Evolutionary conservation across 495 filamentous ascomycete genomes (phyloP).

Genomic region (Aspergillus cavernicola): DNA sequence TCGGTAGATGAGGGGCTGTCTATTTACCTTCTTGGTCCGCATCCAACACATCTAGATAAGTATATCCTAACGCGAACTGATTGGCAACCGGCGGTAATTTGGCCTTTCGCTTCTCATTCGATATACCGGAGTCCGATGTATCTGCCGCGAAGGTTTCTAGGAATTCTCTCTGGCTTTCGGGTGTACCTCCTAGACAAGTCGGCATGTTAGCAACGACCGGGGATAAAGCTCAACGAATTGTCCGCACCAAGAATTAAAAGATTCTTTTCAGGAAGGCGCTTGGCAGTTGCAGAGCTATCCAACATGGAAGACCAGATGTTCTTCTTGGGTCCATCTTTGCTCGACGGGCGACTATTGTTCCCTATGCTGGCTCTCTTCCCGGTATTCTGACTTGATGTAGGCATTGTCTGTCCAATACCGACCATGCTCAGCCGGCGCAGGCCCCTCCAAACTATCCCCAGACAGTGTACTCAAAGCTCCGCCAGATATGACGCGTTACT

Average conservation of each 20-base stretch:
- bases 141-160: constrained; percentile 74
- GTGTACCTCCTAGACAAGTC: constrained; percentile 64
- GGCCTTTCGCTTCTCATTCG: constrained; percentile 57
- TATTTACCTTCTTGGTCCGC: constrained; percentile 83
- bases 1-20: not conserved
- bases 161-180: constrained; percentile 86
- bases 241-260: constrained; percentile 74
- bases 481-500: constrained; percentile 19
- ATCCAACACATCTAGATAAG: constrained; percentile 92
- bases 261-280: constrained; percentile 89
- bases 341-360: constrained; percentile 51
- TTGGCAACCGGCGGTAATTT: constrained; percentile 81
- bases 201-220: constrained; percentile 17
- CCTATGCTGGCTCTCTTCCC: constrained; percentile 31
- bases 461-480: constrained; percentile 1
- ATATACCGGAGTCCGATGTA: constrained; percentile 47
- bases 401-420: constrained; percentile 41
- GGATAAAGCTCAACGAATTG: not conserved
- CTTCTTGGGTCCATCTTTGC: constrained; percentile 72
- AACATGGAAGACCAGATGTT: constrained; percentile 96
- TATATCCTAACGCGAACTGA: constrained; percentile 89
- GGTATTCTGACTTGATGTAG: constrained; percentile 37
- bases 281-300: constrained; percentile 83
- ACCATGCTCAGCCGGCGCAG: constrained; percentile 35
- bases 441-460: constrained; percentile 29